phyloP scores from a whole-genome alignment of 192 early-diverging fungal genomes.

The Backusella mclennaniae region DNA sequence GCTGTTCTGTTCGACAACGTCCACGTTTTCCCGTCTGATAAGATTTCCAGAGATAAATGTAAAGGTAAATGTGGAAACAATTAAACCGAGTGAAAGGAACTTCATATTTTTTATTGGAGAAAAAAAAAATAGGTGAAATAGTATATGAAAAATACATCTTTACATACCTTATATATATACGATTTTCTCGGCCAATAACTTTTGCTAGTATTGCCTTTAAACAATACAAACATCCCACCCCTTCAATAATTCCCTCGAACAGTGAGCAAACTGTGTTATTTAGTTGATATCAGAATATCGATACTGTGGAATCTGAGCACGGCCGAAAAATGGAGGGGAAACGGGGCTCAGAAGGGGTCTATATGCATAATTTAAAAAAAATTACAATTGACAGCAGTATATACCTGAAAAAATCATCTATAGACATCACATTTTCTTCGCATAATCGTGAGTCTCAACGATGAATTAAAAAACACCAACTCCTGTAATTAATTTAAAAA shows the following conservation, averaged over 20 bases:
- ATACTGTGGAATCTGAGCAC: not conserved
- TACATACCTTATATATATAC: not conserved
- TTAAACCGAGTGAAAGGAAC: constrained; percentile 10
- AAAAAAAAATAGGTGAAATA: not conserved
- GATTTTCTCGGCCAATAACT: not conserved
- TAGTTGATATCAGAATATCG: not conserved
- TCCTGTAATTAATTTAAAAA: constrained; percentile 3
- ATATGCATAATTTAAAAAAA: not conserved
- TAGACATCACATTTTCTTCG: not conserved
- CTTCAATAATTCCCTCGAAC: not conserved
- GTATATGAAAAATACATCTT: not conserved
- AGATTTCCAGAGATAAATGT: not conserved
- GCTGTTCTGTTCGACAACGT: not conserved
- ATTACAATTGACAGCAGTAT: not conserved
- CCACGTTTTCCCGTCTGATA: not conserved
- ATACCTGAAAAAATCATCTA: not conserved
- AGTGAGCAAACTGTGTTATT: not conserved
- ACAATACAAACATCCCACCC: not conserved
- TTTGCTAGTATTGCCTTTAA: not conserved
- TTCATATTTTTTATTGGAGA: constrained; percentile 4
- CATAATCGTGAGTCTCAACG: not conserved
- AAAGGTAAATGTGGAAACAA: not conserved
- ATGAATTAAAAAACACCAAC: not conserved
- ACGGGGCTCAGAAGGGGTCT: not conserved
- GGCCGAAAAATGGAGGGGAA: constrained; percentile 1